These are phyloP conservation scores for Wickerhamomyces strasburgensis DNA, from an alignment of 805 yeast species.

Conservation along the genomic window DNA sequence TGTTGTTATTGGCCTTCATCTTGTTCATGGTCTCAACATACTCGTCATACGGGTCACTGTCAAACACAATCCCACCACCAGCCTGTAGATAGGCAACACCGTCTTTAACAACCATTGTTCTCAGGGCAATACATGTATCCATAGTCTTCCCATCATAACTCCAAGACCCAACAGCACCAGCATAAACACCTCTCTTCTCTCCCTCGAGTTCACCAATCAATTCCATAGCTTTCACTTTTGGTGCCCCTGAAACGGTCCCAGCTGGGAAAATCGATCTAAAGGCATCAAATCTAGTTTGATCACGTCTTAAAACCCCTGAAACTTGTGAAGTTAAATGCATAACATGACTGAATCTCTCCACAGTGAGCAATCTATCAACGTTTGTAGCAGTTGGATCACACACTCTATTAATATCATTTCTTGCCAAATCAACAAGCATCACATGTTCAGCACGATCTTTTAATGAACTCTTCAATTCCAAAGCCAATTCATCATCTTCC, in stretches of 20 bases:
- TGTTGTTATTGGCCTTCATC: conserved; percentile 87
- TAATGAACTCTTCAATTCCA: conserved; percentile 61
- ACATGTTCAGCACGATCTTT: conserved; percentile 98
- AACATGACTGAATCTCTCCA: conserved; percentile 94
- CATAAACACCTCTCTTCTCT: conserved; percentile 94
- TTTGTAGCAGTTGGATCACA: conserved; percentile 80
- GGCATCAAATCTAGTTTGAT: conserved; percentile 90
- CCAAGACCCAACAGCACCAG: conserved; percentile 99
- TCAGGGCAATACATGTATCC: conserved; percentile 96
- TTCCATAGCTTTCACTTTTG: conserved; percentile 96
- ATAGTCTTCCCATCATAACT: conserved; percentile 89
- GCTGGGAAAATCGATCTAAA: conserved; percentile 98
- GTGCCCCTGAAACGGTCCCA: conserved; percentile 98
- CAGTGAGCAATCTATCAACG: conserved; percentile 84
- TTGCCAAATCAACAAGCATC: conserved; percentile 95
- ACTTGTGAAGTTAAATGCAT: conserved; percentile 96
- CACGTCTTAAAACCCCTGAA: conserved; percentile 81
- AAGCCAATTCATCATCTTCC: conserved; percentile 85
- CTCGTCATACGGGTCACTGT: conserved; percentile 93
- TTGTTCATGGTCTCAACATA: conserved; percentile 95
- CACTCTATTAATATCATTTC: conserved; percentile 94
- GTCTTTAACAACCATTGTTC: conserved; percentile 95
- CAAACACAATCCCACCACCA: conserved; percentile 97
- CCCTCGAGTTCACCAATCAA: conserved; percentile 82
- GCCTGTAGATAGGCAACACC: conserved; percentile 93